phyloP scores from a whole-genome alignment of 805 yeast genomes.

The Scheffersomyces amazonensis region DNA sequence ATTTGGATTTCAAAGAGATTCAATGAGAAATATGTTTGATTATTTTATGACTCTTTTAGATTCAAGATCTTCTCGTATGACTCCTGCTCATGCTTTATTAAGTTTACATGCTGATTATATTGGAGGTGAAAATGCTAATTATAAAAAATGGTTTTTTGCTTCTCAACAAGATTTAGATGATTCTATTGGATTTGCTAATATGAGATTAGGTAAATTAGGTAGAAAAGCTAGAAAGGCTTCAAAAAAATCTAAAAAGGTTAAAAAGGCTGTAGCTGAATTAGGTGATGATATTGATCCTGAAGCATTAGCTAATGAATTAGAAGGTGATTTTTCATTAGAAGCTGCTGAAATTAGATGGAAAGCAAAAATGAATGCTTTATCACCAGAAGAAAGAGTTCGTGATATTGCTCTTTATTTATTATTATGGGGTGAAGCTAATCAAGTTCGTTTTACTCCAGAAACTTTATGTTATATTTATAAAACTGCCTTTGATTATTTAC shows the following conservation, averaged over 20 bases:
- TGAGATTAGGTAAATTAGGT: slow-evolving; percentile 72
- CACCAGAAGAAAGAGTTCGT: slow-evolving; percentile 79
- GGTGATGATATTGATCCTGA: slow-evolving; percentile 52
- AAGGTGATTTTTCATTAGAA: slow-evolving; percentile 78
- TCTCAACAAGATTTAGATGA: slow-evolving; percentile 86
- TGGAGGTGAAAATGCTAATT: slow-evolving; percentile 84
- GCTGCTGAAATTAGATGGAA: slow-evolving; percentile 90
- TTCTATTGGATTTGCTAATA: slow-evolving; percentile 77
- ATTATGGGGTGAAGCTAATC: slow-evolving; percentile 90
- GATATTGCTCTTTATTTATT: slow-evolving; percentile 72
- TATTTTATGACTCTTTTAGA: slow-evolving; percentile 83
- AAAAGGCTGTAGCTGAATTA: slow-evolving; percentile 63
- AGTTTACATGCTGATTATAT: slow-evolving; percentile 84
- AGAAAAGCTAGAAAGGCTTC: slow-evolving; percentile 79
- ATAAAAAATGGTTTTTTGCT: slow-evolving; percentile 86
- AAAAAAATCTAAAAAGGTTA: slow-evolving; percentile 76
- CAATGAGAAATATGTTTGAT: slow-evolving; percentile 89
- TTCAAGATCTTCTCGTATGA: slow-evolving; percentile 83
- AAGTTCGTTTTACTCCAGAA: slow-evolving; percentile 91
- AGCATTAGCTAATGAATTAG: slow-evolving; percentile 63
- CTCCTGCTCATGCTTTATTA: slow-evolving; percentile 81
- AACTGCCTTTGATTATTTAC: slow-evolving; percentile 87
- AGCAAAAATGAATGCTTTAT: slow-evolving; percentile 67
- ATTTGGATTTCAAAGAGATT: slow-evolving; percentile 89
- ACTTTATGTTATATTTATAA: slow-evolving; percentile 91